A percentile compares a stretch with the other conserved stretches of the same genome.
Conservation (phyloP, 2,329 filamentous ascomycete species). For the Alternaria novae-zelandiae region DNA sequence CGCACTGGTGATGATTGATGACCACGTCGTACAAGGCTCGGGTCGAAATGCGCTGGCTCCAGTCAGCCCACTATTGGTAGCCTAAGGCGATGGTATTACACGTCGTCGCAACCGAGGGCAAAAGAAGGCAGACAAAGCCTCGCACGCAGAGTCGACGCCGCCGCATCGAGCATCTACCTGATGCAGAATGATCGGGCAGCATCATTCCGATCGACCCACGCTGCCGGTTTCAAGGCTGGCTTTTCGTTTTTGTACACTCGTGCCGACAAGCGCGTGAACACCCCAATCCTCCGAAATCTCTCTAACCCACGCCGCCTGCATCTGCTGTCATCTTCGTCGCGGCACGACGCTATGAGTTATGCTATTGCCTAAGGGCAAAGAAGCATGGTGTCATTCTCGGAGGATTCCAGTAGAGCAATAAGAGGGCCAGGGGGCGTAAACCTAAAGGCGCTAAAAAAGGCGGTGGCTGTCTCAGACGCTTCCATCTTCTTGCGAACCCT, state of each 20-base stretch:
- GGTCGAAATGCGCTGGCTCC: slow-evolving; percentile 39
- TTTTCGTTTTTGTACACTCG: slow-evolving; percentile 3
- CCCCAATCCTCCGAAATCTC: slow-evolving; percentile 19
- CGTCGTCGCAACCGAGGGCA: slow-evolving; percentile 7
- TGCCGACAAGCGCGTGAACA: slow-evolving; percentile 13
- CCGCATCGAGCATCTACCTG: slow-evolving; percentile 15
- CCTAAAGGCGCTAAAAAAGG: slow-evolving; percentile 44
- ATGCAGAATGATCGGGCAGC: slow-evolving; percentile 29
- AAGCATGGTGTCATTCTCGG: slow-evolving; percentile 29
- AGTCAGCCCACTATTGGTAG: slow-evolving; percentile 30
- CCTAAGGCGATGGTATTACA: slow-evolving; percentile 21
- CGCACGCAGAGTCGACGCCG: slow-evolving; percentile 17
- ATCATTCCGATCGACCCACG: slow-evolving; percentile 18
- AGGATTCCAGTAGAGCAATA: slow-evolving; percentile 39
- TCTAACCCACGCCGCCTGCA: slow-evolving; percentile 20
- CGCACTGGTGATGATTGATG: slow-evolving; percentile 4
- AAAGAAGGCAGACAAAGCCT: slow-evolving; percentile 1
- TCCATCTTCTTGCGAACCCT: slow-evolving; percentile 31
- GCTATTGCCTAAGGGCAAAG: slow-evolving; percentile 16
- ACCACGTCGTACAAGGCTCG: slow-evolving; percentile 30
- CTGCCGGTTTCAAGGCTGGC: slow-evolving; percentile 7
- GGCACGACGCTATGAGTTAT: slow-evolving; percentile 12
- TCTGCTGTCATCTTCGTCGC: slow-evolving; percentile 14
- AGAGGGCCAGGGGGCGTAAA: slow-evolving; percentile 25
- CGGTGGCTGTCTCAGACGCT: slow-evolving; percentile 44